These are phyloP conservation scores for Lathyrus sativus DNA, from an alignment of 306 rosid genomes.

Conservation along the genomic window DNA sequence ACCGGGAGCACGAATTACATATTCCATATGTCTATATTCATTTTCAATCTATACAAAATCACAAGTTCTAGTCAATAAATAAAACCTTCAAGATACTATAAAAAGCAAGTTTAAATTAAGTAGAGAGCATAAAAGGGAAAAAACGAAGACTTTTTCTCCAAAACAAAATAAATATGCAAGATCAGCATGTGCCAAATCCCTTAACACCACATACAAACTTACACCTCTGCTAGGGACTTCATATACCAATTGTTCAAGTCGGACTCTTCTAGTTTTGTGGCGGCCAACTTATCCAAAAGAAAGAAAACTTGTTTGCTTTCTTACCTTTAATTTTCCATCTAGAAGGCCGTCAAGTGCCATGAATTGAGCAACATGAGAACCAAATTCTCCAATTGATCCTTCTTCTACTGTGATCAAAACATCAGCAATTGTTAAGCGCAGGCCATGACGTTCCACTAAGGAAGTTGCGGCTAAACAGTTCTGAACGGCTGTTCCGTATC, in stretches of 20 bases:
- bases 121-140: constrained; percentile 49
- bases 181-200: constrained; percentile 49
- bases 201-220: constrained; percentile 64
- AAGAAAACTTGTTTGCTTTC: too few species aligned
- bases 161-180: constrained; percentile 38
- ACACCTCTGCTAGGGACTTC: constrained; percentile 39
- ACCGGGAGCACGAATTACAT: too few species aligned
- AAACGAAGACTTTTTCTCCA: constrained; percentile 49
- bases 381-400: too few species aligned
- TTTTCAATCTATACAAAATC: too few species aligned
- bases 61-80: too few species aligned
- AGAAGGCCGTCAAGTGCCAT: too few species aligned
- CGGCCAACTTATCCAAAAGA: constrained; percentile 85
- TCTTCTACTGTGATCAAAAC: constrained; percentile 88
- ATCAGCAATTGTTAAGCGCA: constrained; percentile 77
- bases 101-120: too few species aligned
- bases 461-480: constrained; percentile 80
- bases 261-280: constrained; percentile 71
- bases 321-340: too few species aligned
- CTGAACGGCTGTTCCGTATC: constrained; percentile 85
- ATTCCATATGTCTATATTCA: too few species aligned
- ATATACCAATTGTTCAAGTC: constrained; percentile 57
- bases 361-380: too few species aligned
- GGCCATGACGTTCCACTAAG: constrained; percentile 55
- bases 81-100: too few species aligned